Evolutionary conservation across 2,329 filamentous ascomycete genomes (phyloP), one percentile per base, ranked within the genome.

Genomic region (Phyllosticta citrichinensis): DNA sequence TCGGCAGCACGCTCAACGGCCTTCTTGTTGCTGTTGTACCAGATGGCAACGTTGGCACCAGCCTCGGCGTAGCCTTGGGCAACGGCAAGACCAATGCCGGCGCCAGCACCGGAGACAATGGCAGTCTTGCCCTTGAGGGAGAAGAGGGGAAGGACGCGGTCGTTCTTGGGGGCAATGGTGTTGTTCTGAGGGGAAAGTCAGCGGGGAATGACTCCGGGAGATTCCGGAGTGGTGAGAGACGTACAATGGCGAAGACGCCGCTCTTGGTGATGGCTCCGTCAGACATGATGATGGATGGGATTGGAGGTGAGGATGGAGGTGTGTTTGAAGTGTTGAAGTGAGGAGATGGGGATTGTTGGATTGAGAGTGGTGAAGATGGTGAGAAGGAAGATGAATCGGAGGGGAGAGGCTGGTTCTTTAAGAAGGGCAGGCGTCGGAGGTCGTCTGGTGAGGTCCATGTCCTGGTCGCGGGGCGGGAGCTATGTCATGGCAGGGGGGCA

Each of bases 11-110:
- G 85, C 82, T 68, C 82, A 80, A 74, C 89, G 89, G 71, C 78
- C 70, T 88, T 89, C 60, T 62, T 62, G 56, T 62, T 58, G 56
- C 56, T 56, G 56, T 58, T 58, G 60, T 62, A 62, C 84, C 84
- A 88, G 57, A 89, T 83, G 27, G 85, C 86, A 22, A 89, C 84
- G 65, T 89, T 87, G 62, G 63, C 63, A 19, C 63, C 63, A 12
- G 61, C 61, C 58, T 64, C 63, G 27, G 61, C 63, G 61, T 61
- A 58, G 50, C 57, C 63, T 4, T 57, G 61, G 52, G 61, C 61
- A 30, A 61, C 58, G 20, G 52, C 57, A 17, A 61, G 52, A 52
- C 87, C 87, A 65, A 89, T 62, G 73, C 73, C 73, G 56, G 72
- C 74, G 11, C 77, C 77, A 57, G 77, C 78, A 40, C 78, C 78